Conservation (phyloP, 306 rosid genomes). For the Carpinus viminea region DNA sequence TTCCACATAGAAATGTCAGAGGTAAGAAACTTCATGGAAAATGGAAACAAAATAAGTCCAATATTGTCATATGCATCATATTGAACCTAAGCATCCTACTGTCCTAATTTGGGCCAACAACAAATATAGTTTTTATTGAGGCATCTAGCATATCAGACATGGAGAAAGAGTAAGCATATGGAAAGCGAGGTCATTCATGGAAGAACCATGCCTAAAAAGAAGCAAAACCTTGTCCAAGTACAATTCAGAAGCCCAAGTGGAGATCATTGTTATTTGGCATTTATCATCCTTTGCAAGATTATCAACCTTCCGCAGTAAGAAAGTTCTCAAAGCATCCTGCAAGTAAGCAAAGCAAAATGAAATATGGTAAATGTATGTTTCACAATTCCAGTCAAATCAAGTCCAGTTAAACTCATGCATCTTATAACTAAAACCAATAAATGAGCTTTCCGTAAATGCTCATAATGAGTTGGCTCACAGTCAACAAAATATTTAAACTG, state of each 20-base stretch:
- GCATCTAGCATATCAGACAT: constrained; percentile 18
- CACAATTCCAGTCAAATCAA: constrained; percentile 17
- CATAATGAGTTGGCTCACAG: background rate
- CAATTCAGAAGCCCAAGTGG: constrained; percentile 95
- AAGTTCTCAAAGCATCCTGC: constrained; percentile 95
- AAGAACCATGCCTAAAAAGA: constrained; percentile 28
- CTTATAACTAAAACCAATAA: constrained; percentile 14
- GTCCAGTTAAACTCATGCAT: constrained; percentile 7
- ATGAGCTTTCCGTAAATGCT: background rate
- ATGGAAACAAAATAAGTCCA: background rate
- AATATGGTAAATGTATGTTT: constrained; percentile 14
- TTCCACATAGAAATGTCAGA: constrained; percentile 9
- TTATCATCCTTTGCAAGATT: constrained; percentile 77
- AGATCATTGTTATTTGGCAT: constrained; percentile 98
- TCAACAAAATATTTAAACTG: background rate
- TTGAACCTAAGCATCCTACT: constrained; percentile 26
- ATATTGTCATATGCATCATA: background rate
- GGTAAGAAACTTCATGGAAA: background rate
- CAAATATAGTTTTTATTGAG: constrained; percentile 11
- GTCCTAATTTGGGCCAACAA: constrained; percentile 8
- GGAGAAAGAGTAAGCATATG: constrained; percentile 6
- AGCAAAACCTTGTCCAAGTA: constrained; percentile 88
- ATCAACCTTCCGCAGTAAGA: constrained; percentile 87
- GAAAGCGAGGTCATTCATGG: constrained; percentile 27
- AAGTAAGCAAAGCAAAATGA: constrained; percentile 28